A percentile compares a stretch with the other conserved stretches of the same genome.
Evolutionary conservation across 2,329 filamentous ascomycete genomes (phyloP).

Genomic region (Ophiosphaerella korrae): DNA sequence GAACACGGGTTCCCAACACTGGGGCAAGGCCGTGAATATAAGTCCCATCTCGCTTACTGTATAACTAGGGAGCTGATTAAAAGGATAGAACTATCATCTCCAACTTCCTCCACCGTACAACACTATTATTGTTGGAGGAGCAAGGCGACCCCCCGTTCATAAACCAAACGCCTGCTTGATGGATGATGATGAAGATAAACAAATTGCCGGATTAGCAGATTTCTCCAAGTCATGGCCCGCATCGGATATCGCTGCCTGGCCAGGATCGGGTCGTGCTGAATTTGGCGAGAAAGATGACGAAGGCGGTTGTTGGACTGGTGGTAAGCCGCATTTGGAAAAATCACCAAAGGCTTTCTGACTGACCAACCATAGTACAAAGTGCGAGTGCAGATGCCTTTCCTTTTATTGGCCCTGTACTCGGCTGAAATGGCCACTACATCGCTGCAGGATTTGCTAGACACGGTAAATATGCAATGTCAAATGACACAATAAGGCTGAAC

Average conservation of each 20-base stretch:
- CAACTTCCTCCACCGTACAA: constrained; percentile 15
- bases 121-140: constrained; percentile 15
- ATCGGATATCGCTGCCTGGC: constrained; percentile 9
- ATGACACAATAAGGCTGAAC: not conserved
- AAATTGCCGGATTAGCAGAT: constrained; percentile 7
- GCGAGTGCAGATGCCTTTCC: constrained; percentile 10
- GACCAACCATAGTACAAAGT: constrained; percentile 4
- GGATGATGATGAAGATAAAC: constrained; percentile 9
- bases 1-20: constrained; percentile 17
- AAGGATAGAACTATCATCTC: constrained; percentile 11
- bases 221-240: constrained; percentile 13
- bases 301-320: constrained; percentile 15
- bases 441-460: constrained; percentile 12
- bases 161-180: constrained; percentile 5
- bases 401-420: constrained; percentile 11
- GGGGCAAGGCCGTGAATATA: constrained; percentile 13
- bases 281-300: constrained; percentile 6
- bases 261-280: not conserved
- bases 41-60: not conserved
- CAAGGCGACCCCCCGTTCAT: constrained; percentile 9
- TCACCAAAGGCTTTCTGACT: not conserved
- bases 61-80: not conserved
- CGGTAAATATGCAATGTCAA: constrained; percentile 3
- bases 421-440: constrained; percentile 9
- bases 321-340: not conserved